A percentile compares a stretch with the other conserved stretches of the same genome.
Evolutionary conservation across 768 basidiomycete species (phyloP).

Genomic region (Boletus subcaerulescens): DNA sequence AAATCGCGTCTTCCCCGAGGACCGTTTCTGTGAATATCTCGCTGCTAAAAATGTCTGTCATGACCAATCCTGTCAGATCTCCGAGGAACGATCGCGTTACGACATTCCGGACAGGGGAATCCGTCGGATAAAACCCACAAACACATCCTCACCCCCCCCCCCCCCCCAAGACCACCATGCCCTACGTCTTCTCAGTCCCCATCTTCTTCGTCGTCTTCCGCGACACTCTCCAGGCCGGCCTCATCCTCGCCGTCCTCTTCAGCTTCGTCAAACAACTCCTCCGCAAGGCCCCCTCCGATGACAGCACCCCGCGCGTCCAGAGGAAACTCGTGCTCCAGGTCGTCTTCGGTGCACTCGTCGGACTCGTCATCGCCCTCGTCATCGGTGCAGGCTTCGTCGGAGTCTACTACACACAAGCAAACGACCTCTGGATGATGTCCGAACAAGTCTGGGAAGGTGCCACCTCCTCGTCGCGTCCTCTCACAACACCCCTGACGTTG

Average conservation of each 20-base stretch:
- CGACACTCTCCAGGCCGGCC: conserved; percentile 88
- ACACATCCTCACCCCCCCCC: neutral
- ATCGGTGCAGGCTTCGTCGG: conserved; percentile 93
- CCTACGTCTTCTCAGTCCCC: conserved; percentile 74
- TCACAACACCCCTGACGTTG: neutral
- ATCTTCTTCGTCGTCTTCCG: conserved; percentile 97
- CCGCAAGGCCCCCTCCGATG: conserved; percentile 21
- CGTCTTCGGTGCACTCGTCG: conserved; percentile 67
- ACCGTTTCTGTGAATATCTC: no score
- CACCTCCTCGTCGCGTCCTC: neutral
- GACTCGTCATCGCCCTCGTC: conserved; percentile 74
- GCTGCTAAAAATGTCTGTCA: no score
- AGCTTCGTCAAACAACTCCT: conserved; percentile 88
- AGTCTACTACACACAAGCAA: conserved; percentile 91
- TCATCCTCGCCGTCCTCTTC: conserved; percentile 90
- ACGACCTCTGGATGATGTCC: conserved; percentile 77
- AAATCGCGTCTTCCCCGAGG: no score
- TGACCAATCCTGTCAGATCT: no score
- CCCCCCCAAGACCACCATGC: conserved; percentile 1
- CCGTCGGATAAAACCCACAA: neutral
- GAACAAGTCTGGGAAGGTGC: conserved; percentile 93
- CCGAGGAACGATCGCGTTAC: no score
- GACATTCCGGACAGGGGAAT: neutral
- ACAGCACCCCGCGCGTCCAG: conserved; percentile 43
- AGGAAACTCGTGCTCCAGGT: conserved; percentile 71